Evolutionary conservation across 495 filamentous ascomycete species (phyloP), one percentile per base, ranked within the genome.

Genomic region (Aspergillus sclerotioniger): DNA sequence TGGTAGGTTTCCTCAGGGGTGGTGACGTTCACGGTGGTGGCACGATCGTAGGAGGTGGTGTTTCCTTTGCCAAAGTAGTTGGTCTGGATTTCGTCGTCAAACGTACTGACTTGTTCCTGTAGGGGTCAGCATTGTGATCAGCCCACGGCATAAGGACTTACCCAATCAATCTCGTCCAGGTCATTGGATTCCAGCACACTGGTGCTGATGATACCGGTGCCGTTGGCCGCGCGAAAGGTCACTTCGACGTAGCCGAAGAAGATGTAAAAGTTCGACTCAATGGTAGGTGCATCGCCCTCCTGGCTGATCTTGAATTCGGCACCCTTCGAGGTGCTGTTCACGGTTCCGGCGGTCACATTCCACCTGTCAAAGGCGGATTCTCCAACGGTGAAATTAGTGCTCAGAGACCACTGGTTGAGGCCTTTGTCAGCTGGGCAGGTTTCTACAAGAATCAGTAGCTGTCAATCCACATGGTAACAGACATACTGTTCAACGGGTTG

Each of bases 1-100:
- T 93, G 84, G 71, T 83, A 96, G 8, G 73, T 66, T 4, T 70
- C 76, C 66, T 91, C 85, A 45, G 91, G 86, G 61, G 81, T 82
- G 12, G 73, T 74, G 37, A 88, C 78, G 3, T 66, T 60, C 58
- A 82, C 76, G 62, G 80, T 82, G 29, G 74, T 76, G 20, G 82
- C 90, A 53, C 91, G 90, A 74, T 95, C 85, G 70, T 92, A 96
- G 16, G 80, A 80, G 29, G 78, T 72, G 4, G 89, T 91, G 58
- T 90, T 84, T 19, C 91, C 94, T 76, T 96, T 96, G 68, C 90
- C 90, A 66, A 96, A 98, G 76, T 94, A 98, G 73, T 97, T 96
- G 61, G 86, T 90, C 76, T 96, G 87, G 17, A 95, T 86, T 51
- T 86, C 67, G 57, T 62, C 76, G 49, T 56, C 48, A 43, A 32